phyloP scores from a whole-genome alignment of 2,329 filamentous ascomycete species.

The Fusarium irregulare region DNA sequence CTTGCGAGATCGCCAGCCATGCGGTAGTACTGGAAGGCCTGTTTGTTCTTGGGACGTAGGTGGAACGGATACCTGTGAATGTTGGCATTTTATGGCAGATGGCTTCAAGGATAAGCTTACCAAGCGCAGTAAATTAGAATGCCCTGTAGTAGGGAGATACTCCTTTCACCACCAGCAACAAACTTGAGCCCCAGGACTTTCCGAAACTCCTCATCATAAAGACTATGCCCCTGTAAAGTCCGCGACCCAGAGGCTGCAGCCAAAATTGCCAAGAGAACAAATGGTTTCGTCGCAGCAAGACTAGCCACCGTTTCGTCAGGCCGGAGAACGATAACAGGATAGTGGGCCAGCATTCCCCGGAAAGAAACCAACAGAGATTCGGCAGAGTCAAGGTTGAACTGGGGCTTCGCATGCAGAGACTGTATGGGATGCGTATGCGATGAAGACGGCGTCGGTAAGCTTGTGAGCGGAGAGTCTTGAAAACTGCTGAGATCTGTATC shows the following conservation, averaged over 20 bases:
- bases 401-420: constrained; percentile 59
- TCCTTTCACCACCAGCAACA: constrained; percentile 67
- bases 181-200: constrained; percentile 68
- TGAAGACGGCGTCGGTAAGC: constrained; percentile 45
- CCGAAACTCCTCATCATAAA: constrained; percentile 69
- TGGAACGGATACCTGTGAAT: constrained; percentile 65
- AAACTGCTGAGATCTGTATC: constrained; percentile 33
- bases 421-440: constrained; percentile 52
- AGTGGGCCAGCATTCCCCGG: constrained; percentile 55
- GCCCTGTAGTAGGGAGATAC: constrained; percentile 66
- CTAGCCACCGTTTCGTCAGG: constrained; percentile 56
- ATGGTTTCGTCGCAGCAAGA: constrained; percentile 61
- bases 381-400: constrained; percentile 67
- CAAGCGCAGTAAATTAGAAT: constrained; percentile 68
- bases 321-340: constrained; percentile 58
- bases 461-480: constrained; percentile 37
- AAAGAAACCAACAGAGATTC: constrained; percentile 59
- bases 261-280: constrained; percentile 65
- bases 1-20: constrained; percentile 63
- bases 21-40: constrained; percentile 62
- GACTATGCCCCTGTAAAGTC: constrained; percentile 62
- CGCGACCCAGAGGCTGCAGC: constrained; percentile 61
- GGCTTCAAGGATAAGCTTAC: constrained; percentile 50
- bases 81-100: neutral
- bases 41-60: constrained; percentile 62